Evolutionary conservation across 352 stramenopile genomes (phyloP), one percentile per base, ranked within the genome.

Genomic region (Globisporangium rhizosaccharum): DNA sequence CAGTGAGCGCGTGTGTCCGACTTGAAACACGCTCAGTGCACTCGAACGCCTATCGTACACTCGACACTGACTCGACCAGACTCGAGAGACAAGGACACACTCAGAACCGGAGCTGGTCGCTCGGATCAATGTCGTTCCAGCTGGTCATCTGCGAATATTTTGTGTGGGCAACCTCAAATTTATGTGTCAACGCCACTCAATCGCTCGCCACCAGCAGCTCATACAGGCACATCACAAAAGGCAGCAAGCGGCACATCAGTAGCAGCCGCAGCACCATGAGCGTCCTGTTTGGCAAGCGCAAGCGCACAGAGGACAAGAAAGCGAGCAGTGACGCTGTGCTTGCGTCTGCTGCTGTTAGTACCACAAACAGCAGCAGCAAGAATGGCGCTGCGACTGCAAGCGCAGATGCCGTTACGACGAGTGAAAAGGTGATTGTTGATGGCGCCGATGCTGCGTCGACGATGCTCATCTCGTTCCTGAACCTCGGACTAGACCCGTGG

Each of bases 401-500:
- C 28, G 28, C 26, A 10, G 50, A 55, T 46, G 41, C 7, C 41
- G 41, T 14, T 45, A 14, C 17, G 10, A 8, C n/a, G 14, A 71
- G 25, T 47, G 68, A 75, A 45, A 89, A 88, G 57, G 74, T 87
- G 23, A 36, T 80, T 17, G 53, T 64, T 25, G 51, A 70, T 75
- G 53, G 41, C 63, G 42, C 65, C 26, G 57, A 72, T n/a, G 59
- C 78, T 36, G 60, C 67, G 46, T 70, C 72, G 17, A 79, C 70
- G 30, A 62, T 78, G 60, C 71, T 89, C 48, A 83, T 83, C 37
- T 90, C 82, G 59, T 97, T 97, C 72, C 59, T 85, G 41, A 87
- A 89, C 63, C 68, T 97, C 6, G 87, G 87, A 0, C 68, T 97
- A 26, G 85, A 93, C 65, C 71, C 83, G 55, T 97, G 88, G 89